phyloP scores from a whole-genome alignment of 2,329 filamentous ascomycete genomes.

The Hypoxylon sp. region DNA sequence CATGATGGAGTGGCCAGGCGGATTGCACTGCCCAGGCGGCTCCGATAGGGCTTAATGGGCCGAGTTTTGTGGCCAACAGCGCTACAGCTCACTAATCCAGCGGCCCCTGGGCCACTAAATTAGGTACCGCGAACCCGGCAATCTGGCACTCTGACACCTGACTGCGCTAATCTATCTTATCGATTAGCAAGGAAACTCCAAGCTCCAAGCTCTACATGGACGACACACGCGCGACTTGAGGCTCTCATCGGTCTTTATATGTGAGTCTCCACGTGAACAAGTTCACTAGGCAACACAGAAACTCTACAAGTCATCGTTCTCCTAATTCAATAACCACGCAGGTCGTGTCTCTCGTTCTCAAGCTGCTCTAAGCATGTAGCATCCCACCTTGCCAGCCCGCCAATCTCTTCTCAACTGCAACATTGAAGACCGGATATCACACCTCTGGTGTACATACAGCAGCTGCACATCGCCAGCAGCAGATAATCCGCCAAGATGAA shows the following conservation, averaged over 20 bases:
- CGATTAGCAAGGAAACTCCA: conserved; percentile 10
- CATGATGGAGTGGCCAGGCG: no score
- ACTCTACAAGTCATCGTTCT: not conserved
- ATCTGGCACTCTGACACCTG: not conserved
- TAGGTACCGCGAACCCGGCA: not conserved
- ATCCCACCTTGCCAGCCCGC: not conserved
- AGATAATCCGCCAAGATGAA: conserved; percentile 65
- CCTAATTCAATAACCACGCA: not conserved
- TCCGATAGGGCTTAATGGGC: not conserved
- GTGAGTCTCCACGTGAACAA: conserved; percentile 1
- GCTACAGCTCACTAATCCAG: not conserved
- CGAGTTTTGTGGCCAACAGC: conserved; percentile 6
- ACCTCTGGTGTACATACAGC: not conserved
- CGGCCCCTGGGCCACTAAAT: conserved; percentile 11
- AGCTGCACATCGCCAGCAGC: not conserved
- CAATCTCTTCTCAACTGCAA: not conserved
- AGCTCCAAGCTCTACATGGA: not conserved
- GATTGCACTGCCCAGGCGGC: not conserved
- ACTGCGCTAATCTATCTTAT: conserved; percentile 18
- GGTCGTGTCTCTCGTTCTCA: not conserved
- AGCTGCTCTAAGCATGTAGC: not conserved
- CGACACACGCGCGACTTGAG: not conserved
- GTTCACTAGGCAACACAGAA: not conserved
- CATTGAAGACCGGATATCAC: not conserved
- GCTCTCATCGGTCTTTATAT: not conserved